phyloP scores from a whole-genome alignment of 2,329 filamentous ascomycete genomes.

The Phaeoacremonium minimum region DNA sequence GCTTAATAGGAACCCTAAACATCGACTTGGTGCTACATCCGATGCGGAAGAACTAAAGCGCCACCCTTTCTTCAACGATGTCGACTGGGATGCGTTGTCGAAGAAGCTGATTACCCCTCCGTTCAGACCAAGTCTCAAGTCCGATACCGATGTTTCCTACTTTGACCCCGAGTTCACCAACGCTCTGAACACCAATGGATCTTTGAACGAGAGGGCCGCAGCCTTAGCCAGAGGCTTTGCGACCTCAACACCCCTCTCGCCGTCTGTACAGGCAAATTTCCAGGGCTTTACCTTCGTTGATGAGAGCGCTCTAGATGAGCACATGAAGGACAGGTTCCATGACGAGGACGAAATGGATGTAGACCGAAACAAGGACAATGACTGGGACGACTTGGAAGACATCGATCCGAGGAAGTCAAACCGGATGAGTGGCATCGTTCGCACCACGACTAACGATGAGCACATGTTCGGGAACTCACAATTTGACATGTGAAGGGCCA shows the following conservation, averaged over 20 bases:
- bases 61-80: slow-evolving; percentile 90
- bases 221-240: slow-evolving; percentile 81
- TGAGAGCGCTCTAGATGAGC: slow-evolving; percentile 87
- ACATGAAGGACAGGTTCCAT: slow-evolving; percentile 56
- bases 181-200: slow-evolving; percentile 79
- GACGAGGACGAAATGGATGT: slow-evolving; percentile 57
- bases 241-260: slow-evolving; percentile 86
- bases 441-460: slow-evolving; percentile 54
- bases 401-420: slow-evolving; percentile 47
- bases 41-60: slow-evolving; percentile 93
- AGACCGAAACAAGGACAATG: slow-evolving; percentile 38
- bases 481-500: slow-evolving; percentile 54
- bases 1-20: slow-evolving; percentile 93
- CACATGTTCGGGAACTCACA: slow-evolving; percentile 59
- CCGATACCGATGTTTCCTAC: slow-evolving; percentile 93
- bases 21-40: slow-evolving; percentile 82
- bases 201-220: slow-evolving; percentile 85
- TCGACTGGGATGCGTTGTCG: slow-evolving; percentile 83
- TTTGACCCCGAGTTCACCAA: slow-evolving; percentile 99
- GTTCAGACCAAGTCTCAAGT: slow-evolving; percentile 97
- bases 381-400: slow-evolving; percentile 57
- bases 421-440: slow-evolving; percentile 61
- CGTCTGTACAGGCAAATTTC: slow-evolving; percentile 96
- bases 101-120: slow-evolving; percentile 93
- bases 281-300: slow-evolving; percentile 99